A percentile compares a stretch with the other conserved stretches of the same genome.
Evolutionary conservation across 2,329 filamentous ascomycete genomes (phyloP).

Genomic region (Exophiala sp.): DNA sequence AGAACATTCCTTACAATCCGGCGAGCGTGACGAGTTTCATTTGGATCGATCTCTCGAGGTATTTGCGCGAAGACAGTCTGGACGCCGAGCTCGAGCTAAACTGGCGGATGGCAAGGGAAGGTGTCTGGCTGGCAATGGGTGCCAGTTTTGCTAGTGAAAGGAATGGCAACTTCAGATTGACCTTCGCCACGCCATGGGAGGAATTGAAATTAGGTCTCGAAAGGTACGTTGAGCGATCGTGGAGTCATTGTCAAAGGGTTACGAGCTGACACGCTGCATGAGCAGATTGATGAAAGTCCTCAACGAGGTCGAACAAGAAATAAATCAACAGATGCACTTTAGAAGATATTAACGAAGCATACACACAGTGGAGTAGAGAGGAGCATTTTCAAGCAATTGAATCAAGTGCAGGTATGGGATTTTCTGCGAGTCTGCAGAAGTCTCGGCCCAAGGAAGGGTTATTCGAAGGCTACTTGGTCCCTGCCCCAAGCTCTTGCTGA

Average conservation of each 20-base stretch:
- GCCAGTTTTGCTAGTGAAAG: constrained; percentile 19
- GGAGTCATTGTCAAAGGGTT: no score
- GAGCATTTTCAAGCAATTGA: no score
- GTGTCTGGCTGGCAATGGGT: constrained; percentile 23
- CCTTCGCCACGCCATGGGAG: constrained; percentile 22
- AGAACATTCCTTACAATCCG: constrained; percentile 17
- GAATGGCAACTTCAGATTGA: constrained; percentile 22
- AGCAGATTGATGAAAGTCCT: constrained; percentile 15
- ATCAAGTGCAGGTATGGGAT: no score
- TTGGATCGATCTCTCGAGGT: constrained; percentile 22
- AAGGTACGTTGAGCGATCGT: constrained; percentile 6
- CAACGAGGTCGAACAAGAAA: constrained; percentile 5
- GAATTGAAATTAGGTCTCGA: constrained; percentile 21
- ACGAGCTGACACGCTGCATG: neutral
- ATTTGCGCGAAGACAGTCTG: constrained; percentile 14
- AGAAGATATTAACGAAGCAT: no score
- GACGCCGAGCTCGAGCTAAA: constrained; percentile 19
- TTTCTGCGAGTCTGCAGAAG: no score
- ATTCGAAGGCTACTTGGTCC: no score
- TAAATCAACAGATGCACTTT: no score
- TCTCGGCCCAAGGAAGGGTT: no score
- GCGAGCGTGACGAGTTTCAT: constrained; percentile 23
- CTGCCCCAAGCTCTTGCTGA: no score
- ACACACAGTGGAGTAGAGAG: no score
- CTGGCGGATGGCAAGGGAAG: constrained; percentile 16